Percentiles rank a stretch among this genome's conserved stretches.
Conservation (phyloP, 2,329 filamentous ascomycete species). For the Rhynchosporium secalis region DNA sequence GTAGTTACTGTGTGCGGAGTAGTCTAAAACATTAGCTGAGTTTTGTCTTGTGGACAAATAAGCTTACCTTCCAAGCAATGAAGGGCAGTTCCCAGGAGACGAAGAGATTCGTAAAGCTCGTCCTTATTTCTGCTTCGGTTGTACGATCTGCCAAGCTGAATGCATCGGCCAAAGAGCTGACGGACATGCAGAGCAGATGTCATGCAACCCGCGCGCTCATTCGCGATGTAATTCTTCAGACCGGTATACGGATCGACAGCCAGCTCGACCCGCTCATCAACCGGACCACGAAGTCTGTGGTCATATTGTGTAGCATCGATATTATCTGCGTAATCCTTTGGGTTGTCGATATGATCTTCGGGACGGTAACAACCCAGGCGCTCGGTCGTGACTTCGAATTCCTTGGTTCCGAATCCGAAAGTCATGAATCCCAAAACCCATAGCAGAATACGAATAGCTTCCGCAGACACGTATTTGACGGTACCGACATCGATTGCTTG, state of each 20-base stretch:
- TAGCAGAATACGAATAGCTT: slow-evolving; percentile 85
- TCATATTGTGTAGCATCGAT: slow-evolving; percentile 83
- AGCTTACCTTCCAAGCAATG: slow-evolving; percentile 72
- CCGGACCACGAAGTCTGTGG: slow-evolving; percentile 73
- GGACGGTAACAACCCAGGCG: slow-evolving; percentile 62
- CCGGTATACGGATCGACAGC: slow-evolving; percentile 73
- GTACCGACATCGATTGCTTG: slow-evolving; percentile 93
- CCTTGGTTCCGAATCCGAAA: slow-evolving; percentile 79
- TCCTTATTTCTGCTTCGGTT: slow-evolving; percentile 62
- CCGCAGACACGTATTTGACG: slow-evolving; percentile 84
- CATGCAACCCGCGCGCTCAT: slow-evolving; percentile 74
- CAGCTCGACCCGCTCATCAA: slow-evolving; percentile 78
- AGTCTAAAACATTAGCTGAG: slow-evolving; percentile 56
- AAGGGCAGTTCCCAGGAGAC: slow-evolving; percentile 81
- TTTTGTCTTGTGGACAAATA: neutral
- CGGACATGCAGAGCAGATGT: slow-evolving; percentile 79
- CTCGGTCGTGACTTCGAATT: slow-evolving; percentile 81
- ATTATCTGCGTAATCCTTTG: slow-evolving; percentile 86
- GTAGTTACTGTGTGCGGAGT: slow-evolving; percentile 92
- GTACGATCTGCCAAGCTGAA: slow-evolving; percentile 79
- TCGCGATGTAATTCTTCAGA: slow-evolving; percentile 94
- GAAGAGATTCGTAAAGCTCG: slow-evolving; percentile 85
- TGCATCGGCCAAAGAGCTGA: slow-evolving; percentile 69
- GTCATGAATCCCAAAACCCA: slow-evolving; percentile 89
- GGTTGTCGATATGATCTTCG: slow-evolving; percentile 74